Base-by-base conservation (phyloP, 2,329 filamentous ascomycete genomes). In the Trichocomaceae sp. region DNA sequence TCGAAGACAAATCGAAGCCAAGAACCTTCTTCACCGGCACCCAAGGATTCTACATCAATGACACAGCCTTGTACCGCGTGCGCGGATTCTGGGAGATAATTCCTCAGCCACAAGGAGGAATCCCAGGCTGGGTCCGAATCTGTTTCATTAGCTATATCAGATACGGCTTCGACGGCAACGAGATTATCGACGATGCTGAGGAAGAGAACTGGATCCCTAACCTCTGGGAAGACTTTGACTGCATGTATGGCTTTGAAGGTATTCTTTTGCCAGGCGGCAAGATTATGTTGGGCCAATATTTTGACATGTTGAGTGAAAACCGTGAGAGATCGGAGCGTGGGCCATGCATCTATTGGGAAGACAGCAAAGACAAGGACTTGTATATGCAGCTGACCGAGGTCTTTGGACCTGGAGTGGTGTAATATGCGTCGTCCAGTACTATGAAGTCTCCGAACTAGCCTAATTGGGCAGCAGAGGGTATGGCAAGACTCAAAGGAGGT, bases 251-350 rank as follows among this genome's bases (percentile, higher is more conserved):
- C 3, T 80, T 79, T 54, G 76, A 80, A 61, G 77, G 74, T 0
- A 64, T 73, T 20, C 64, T 80, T 12, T 57, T 78, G 4, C 77
- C 77, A 2, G 75, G 77, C 4, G 71, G 72, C 1, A 69, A 70
- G 23, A 70, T 78, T 39, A 76, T 79, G 63, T 50, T 79, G 50
- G 78, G 77, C 10, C 66, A 74, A 23, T 83, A 79, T 78, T 20
- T 64, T 13, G 63, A 71, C 52, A 41, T 69, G 56, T 47, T 61
- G 35, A 47, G 59, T 26, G 62, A 53, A 63, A 17, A 56, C 42
- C 9, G 59, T 41, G 20, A 60, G 51, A 10, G 56, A 47, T 19
- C 35, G n/a, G 29, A 42, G 35, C 48, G 56, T 20, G 67, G 67
- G 0, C 69, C 67, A 8, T 69, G 69, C 45, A 64, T 71, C 37